Base-by-base conservation (phyloP, 2,329 filamentous ascomycete genomes). In the Colletotrichum lindemuthianum region DNA sequence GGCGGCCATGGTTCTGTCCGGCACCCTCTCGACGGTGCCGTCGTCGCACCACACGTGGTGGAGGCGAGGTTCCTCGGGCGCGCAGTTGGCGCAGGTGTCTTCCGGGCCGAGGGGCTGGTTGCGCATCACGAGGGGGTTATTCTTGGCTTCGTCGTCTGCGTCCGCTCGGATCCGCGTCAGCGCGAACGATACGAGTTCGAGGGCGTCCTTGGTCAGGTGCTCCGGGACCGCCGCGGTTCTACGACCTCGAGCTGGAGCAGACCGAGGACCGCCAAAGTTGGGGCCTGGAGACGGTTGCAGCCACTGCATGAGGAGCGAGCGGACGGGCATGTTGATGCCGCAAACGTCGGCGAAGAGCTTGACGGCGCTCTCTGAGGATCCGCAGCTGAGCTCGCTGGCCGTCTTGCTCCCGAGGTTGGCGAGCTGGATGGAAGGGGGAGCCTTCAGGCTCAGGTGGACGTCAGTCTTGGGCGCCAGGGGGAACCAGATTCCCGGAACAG, bases 131-230 rank as follows among this genome's bases (percentile, higher is more conserved):
- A 65, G 44, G 2, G 9, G 44, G 24, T 24, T 24, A 3, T 24
- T 24, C 3, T 24, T 3, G 24, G 24, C 4, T 1, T 24, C 24
- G 24, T 24, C 24, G 4, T 24, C 24, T 3, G 4, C 4, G 24
- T 24, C 5, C 0, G 24, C 24, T 24, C 24, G 24, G 24, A 24
- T 24, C 4, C 24, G 24, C 24, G 24, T 24, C 24, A 24, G 24
- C 24, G 24, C 24, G 5, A 24, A 24, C 24, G 24, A 24, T 4
- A 64, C 36, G 13, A 60, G 15, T 13, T 43, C 44, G 7, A 68
- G 33, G 10, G 58, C 56, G 32, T 67, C 60, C 32, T 61, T 61
- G 33, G 41, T 34, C 13, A 65, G 41, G 5, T 65, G 50, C 6
- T 47, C 16, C 2, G 53, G 24, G 6, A 66, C 32, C 9, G 51